A percentile compares a stretch with the other conserved stretches of the same genome.
phyloP scores from a whole-genome alignment of 2,329 filamentous ascomycete species.

The Amylocarpus encephaloides region DNA sequence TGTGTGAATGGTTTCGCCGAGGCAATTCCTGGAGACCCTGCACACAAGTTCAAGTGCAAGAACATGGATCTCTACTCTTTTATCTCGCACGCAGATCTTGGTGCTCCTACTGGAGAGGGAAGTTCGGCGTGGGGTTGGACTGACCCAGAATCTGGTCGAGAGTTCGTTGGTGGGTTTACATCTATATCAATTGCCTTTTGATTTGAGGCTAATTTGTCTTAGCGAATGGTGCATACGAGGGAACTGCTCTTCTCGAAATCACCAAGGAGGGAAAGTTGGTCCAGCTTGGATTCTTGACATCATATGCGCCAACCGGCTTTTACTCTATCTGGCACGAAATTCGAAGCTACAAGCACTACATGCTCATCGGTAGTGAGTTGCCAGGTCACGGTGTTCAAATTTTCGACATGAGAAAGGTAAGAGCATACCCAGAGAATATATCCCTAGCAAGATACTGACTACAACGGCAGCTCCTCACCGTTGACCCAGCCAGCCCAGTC shows the following conservation, averaged over 20 bases:
- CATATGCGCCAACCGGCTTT: constrained; percentile 9
- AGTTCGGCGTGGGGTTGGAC: constrained; percentile 37
- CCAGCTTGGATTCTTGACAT: constrained; percentile 41
- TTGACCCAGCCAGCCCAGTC: constrained; percentile 36
- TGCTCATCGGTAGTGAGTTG: constrained; percentile 37
- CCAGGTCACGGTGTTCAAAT: constrained; percentile 45
- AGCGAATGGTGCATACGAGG: constrained; percentile 43
- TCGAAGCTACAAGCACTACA: constrained; percentile 33
- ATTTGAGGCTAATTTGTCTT: constrained; percentile 17
- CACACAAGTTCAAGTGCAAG: constrained; percentile 36
- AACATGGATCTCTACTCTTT: constrained; percentile 52
- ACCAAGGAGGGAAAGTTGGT: constrained; percentile 37
- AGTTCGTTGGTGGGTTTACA: constrained; percentile 33
- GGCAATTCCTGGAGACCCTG: constrained; percentile 8
- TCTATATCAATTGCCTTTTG: background rate
- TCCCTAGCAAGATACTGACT: background rate
- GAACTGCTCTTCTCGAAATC: constrained; percentile 45
- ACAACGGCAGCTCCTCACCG: constrained; percentile 37
- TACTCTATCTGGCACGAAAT: constrained; percentile 34
- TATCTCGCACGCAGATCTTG: constrained; percentile 46
- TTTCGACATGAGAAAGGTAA: constrained; percentile 44
- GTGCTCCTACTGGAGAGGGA: constrained; percentile 37
- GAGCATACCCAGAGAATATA: background rate
- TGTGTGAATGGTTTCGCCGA: constrained; percentile 10
- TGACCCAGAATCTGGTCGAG: constrained; percentile 39